Base-by-base conservation (phyloP, 768 basidiomycete genomes). In the Hortiboletus flavorubellus region DNA sequence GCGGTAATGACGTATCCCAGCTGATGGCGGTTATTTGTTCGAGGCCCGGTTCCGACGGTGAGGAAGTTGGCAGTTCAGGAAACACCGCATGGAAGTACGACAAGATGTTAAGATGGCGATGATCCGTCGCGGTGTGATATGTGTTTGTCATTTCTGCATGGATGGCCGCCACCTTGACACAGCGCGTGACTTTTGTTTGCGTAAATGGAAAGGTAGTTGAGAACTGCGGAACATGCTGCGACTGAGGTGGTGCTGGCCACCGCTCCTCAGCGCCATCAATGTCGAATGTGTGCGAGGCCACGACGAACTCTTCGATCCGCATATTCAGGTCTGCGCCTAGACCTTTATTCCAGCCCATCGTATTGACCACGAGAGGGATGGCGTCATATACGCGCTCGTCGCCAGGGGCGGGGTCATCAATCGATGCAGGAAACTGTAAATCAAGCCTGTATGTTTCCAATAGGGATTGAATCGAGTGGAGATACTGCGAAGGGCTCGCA, bases 281-380 rank as follows among this genome's bases (percentile, higher is more conserved):
- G 16, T 63, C 59, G 34, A 72, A 67, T 8, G 58, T 46, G 41
- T 72, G 58, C 5, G 64, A 71, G 82, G 91, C 82, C 23, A 80
- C 75, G 5, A 84, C 72, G 34, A 85, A 72, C 10, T 80, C 80
- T 61, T 94, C 86, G 46, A 99, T 86, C 58, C 80, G 81, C 14
- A 67, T 68, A 2, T 84, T 81, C 11, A 98, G 73, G 62, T 96
- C 91, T 15, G 84, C 86, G 4, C 96, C 96, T 3, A 97, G 82
- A 8, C 96, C 96, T 68, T 95, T 98, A 6, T 82, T 82, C 96
- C 96, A 99, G 2, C 96, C 96, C 85, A 96, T 95, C 0, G 91
- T 98, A 68, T 98, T 99, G 49, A 98, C 81, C 15, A 98, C 83
- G 16, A 98, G 81, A 0, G 96, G 96, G 5, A 94, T 82, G 29